Evolutionary conservation across 495 filamentous ascomycete species (phyloP), one percentile per base, ranked within the genome.

Genomic region (Xeromyces bisporus): DNA sequence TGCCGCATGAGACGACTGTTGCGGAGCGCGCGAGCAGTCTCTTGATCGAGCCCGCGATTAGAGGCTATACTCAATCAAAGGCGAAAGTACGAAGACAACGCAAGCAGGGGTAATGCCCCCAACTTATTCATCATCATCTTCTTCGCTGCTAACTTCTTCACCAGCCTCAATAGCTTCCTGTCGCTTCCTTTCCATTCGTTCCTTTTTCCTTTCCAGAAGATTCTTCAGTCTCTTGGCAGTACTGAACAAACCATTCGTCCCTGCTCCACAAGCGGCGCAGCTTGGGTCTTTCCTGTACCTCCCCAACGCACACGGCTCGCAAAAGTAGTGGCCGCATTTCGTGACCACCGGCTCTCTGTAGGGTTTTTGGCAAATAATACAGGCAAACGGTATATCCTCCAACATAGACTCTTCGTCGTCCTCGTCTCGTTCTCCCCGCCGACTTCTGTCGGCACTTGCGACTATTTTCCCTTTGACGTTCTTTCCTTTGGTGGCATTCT

Each of bases 251-350:
- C 89, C 89, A 14, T 74, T 71, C 3, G 91, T 94, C 2, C 80
- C 77, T 6, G 71, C 66, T 1, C 82, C 77, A 51, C 89, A 96
- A 18, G 75, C 80, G 5, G 81, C 83, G 52, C 91, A 97, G 2
- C 67, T 66, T 7, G 83, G 84, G 38, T 77, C 76, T 49, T 74
- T 80, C 38, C 75, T 63, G 51, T 94, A 96, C 33, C 83, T 53
- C 43, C 78, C 66, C 39, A 97, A 55, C 20, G 87, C 89, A 49
- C 91, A 96, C 0, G 59, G 57, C 47, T 93, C 78, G 51, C 89
- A 97, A 39, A 96, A 97, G 44, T 94, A 96, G 50, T 96, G 91
- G 3, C 83, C 77, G 36, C 91, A 96, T 39, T 80, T 79, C 18
- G 89, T 97, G 8, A 86, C 59, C 12, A 96, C 74, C 2, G 89